Base-by-base conservation (phyloP, 2,329 filamentous ascomycete species). In the Claviceps paspali region DNA sequence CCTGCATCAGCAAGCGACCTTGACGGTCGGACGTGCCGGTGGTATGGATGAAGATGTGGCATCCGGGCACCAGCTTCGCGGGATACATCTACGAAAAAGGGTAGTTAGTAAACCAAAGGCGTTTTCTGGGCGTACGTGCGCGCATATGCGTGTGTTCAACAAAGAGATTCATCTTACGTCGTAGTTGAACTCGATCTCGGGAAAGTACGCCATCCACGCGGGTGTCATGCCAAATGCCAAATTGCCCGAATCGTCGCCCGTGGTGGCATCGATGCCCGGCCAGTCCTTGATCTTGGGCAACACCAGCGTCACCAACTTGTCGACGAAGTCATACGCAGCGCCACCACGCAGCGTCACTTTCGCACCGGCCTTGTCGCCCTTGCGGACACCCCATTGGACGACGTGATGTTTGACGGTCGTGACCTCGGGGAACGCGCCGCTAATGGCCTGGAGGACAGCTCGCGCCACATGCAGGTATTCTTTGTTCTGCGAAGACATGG, bases 221-320 rank as follows among this genome's bases (percentile, higher is more conserved):
- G 79, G 68, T 11, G 69, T 70, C 49, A 98, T 67, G 47, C 91
- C 91, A 57, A 87, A 88, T 8, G 69, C 70, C 47, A 98, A 70
- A 57, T 96, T 95, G 27, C 91, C 91, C 43, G 80, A 79, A 52
- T 76, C 78, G 57, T 98, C 91, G 52, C 91, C 91, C 28, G 83
- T 83, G 30, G 51, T 56, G 41, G 59, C 67, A 46, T 61, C 53
- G 39, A 76, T 52, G 15, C 91, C 91, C 39, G 73, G 75, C 82
- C 85, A 98, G 49, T 98, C 91, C 68, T 96, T 98, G 61, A 98
- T 92, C 53, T 79, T 82, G 28, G 91, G 91, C 54, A 96, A 70
- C 5, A 98, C 87, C 7, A 96, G 67, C 54, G 93, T 85, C 38
- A 96, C 68, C 47, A 86, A 67, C 64, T 94, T 94, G 52, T 88